phyloP scores from a whole-genome alignment of 176 grass and related monocot genomes.

The Aegilops umbellulata region DNA sequence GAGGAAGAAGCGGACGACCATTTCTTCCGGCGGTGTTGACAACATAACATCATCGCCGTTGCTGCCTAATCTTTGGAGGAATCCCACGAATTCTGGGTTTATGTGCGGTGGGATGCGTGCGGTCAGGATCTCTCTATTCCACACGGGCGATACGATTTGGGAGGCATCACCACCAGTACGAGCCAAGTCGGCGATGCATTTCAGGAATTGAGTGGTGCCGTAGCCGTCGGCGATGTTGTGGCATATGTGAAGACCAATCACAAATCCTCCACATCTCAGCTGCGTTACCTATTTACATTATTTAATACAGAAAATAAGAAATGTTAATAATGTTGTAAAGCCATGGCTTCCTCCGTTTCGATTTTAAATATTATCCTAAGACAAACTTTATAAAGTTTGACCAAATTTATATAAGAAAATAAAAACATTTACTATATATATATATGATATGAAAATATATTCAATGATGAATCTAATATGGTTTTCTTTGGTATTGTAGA shows the following conservation, averaged over 20 bases:
- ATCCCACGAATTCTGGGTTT: background rate
- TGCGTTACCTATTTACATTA: conserved; percentile 19
- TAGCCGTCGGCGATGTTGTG: conserved; percentile 38
- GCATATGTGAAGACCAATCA: conserved; percentile 30
- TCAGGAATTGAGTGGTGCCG: conserved; percentile 34
- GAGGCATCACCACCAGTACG: background rate
- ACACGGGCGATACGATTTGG: conserved; percentile 8
- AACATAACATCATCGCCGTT: background rate
- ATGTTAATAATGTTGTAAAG: background rate
- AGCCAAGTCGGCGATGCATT: conserved; percentile 15
- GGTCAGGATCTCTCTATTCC: conserved; percentile 32
- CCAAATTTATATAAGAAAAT: no score
- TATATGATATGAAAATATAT: no score
- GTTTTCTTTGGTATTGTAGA: no score
- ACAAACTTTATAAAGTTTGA: no score
- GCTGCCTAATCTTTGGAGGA: background rate
- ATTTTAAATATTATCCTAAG: no score
- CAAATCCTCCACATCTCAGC: conserved; percentile 37
- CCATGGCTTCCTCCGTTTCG: no score
- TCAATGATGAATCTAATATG: no score
- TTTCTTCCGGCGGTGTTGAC: background rate
- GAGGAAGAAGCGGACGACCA: background rate
- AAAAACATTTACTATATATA: no score
- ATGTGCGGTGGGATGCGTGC: background rate
- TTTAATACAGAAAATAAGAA: background rate